These are phyloP conservation scores for Mallotus nudiflorus DNA, from an alignment of 345 rosid species.

Conservation along the genomic window DNA sequence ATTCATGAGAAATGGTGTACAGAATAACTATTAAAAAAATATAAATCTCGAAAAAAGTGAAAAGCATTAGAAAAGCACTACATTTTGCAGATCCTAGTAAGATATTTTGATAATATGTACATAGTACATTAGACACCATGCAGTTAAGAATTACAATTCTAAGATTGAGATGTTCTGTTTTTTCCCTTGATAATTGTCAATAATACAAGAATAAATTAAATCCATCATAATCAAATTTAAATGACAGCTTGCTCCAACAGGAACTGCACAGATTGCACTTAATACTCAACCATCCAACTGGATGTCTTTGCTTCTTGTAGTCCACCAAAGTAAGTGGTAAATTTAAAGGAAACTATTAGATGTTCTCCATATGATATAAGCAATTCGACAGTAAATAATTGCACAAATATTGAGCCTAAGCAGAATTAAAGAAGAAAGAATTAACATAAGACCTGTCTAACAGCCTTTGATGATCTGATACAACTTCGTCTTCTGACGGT, in stretches of 20 bases:
- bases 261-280: too few species aligned
- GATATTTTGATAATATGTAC: background rate
- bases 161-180: too few species aligned
- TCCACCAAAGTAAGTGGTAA: background rate
- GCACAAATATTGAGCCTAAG: background rate
- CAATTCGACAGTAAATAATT: background rate
- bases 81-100: background rate
- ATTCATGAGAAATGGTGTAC: too few species aligned
- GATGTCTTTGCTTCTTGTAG: background rate
- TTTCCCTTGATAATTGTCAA: background rate
- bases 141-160: too few species aligned
- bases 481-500: slow-evolving; percentile 59
- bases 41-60: background rate
- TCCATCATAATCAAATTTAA: background rate
- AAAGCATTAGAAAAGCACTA: background rate
- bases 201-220: too few species aligned
- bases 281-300: background rate
- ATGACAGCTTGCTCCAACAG: too few species aligned
- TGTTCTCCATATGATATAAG: background rate
- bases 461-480: slow-evolving; percentile 68
- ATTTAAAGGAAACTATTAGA: background rate
- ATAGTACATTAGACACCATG: too few species aligned
- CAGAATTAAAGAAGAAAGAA: background rate
- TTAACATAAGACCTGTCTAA: slow-evolving; percentile 45
- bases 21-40: too few species aligned